These are phyloP conservation scores for Leucosporidium yakuticum DNA, from an alignment of 768 basidiomycete genomes.

Conservation along the genomic window DNA sequence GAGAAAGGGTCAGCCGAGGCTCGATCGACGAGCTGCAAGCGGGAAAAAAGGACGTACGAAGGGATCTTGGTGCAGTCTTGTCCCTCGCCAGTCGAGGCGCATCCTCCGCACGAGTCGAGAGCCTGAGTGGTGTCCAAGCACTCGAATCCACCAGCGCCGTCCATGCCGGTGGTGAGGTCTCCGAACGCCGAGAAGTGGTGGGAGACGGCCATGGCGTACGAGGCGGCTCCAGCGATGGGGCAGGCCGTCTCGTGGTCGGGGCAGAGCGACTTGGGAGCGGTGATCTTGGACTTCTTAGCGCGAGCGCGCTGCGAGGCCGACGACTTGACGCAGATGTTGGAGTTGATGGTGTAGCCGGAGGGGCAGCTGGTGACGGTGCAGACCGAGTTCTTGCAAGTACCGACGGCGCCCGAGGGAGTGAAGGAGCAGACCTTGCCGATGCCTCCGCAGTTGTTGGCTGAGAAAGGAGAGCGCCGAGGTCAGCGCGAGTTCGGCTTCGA, in stretches of 20 bases:
- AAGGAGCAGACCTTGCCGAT: conserved; percentile 18
- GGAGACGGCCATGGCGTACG: conserved; percentile 18
- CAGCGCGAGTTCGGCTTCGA: too few species aligned
- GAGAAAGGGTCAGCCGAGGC: background rate
- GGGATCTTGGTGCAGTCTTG: conserved; percentile 64
- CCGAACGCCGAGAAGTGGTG: conserved; percentile 18
- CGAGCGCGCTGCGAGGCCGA: conserved; percentile 20
- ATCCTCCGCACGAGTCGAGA: conserved; percentile 71
- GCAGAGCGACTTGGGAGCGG: conserved; percentile 8
- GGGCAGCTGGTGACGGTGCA: conserved; percentile 19
- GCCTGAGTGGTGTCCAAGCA: conserved; percentile 57
- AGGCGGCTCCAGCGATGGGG: conserved; percentile 27
- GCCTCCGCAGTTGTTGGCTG: conserved; percentile 27
- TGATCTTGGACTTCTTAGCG: conserved; percentile 15
- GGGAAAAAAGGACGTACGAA: conserved; percentile 58
- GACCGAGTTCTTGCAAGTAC: conserved; percentile 9
- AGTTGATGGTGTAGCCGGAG: conserved; percentile 12
- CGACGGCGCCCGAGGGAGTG: conserved; percentile 17
- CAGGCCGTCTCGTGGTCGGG: conserved; percentile 25
- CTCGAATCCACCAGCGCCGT: conserved; percentile 26
- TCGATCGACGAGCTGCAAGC: background rate
- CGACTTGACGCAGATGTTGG: conserved; percentile 19
- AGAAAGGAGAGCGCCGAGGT: background rate
- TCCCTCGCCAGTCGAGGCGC: conserved; percentile 58
- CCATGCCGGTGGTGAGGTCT: conserved; percentile 18